Percentiles rank a stretch among this genome's conserved stretches.
Conservation (phyloP, 78 protist species). For the Dictyostelium intermedium region DNA sequence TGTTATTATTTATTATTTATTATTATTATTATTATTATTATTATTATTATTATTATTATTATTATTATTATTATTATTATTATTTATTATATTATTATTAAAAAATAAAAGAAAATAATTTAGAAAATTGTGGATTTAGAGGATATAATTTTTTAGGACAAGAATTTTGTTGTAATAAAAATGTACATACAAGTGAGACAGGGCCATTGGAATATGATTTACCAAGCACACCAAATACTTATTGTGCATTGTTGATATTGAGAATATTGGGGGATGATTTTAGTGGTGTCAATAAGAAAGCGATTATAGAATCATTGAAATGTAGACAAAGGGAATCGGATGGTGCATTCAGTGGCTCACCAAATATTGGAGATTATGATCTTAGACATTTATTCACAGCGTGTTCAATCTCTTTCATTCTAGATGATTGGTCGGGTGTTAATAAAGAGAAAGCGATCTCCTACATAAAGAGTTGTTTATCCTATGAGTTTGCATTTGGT, state of each 20-base stretch:
- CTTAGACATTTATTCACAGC: slow-evolving; percentile 87
- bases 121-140: slow-evolving; percentile 39
- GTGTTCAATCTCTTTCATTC: slow-evolving; percentile 63
- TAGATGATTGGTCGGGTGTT: slow-evolving; percentile 84
- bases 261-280: slow-evolving; percentile 83
- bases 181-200: not conserved
- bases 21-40: no score
- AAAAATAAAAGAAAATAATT: not conserved
- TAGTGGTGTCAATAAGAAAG: slow-evolving; percentile 66
- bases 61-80: not conserved
- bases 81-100: not conserved
- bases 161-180: not conserved
- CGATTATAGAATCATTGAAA: slow-evolving; percentile 51
- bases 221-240: slow-evolving; percentile 85
- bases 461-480: slow-evolving; percentile 27
- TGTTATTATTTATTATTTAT: not conserved
- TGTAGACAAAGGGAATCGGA: slow-evolving; percentile 22
- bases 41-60: not conserved
- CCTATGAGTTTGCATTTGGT: slow-evolving; percentile 82
- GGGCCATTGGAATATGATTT: slow-evolving; percentile 13
- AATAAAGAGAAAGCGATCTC: slow-evolving; percentile 41
- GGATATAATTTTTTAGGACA: slow-evolving; percentile 53
- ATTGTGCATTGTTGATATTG: slow-evolving; percentile 81
- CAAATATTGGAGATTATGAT: slow-evolving; percentile 80
- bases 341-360: slow-evolving; percentile 58